Percentiles rank a stretch among this genome's conserved stretches.
These are phyloP conservation scores for Aphanomyces stellatus DNA, from an alignment of 352 stramenopile genomes.

Conservation along the genomic window DNA sequence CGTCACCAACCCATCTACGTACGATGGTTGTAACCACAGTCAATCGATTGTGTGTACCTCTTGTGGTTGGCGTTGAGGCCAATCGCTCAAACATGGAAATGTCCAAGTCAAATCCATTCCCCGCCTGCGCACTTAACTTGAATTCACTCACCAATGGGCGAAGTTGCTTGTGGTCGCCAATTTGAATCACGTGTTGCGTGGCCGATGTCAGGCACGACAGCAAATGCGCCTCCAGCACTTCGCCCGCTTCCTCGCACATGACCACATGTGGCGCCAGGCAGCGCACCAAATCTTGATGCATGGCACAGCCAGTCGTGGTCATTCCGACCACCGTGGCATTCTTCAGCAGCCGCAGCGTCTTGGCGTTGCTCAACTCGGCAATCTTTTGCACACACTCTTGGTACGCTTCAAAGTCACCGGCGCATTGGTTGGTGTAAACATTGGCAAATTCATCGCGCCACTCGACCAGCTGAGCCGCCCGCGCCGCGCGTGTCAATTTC, in stretches of 20 bases:
- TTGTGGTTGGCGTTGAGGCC: no score
- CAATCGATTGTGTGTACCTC: no score
- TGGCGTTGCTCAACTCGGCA: conserved; percentile 25
- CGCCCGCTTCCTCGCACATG: conserved; percentile 81
- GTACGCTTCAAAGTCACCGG: background rate
- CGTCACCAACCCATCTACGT: conserved; percentile 28
- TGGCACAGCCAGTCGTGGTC: conserved; percentile 74
- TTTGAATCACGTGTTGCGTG: conserved; percentile 78
- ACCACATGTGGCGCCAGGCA: conserved; percentile 54
- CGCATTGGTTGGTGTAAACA: background rate
- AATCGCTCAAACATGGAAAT: conserved; percentile 81
- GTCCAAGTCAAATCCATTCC: conserved; percentile 60
- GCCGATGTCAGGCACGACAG: conserved; percentile 44
- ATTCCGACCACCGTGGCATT: conserved; percentile 61
- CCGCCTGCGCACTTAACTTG: conserved; percentile 49
- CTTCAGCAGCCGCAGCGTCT: conserved; percentile 26
- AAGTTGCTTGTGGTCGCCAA: conserved; percentile 84
- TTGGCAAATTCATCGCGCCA: background rate
- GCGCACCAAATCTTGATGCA: conserved; percentile 53
- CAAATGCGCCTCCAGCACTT: conserved; percentile 73
- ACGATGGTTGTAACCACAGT: background rate
- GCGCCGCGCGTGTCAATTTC: background rate
- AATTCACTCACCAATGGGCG: conserved; percentile 66
- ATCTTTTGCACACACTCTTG: conserved; percentile 22
- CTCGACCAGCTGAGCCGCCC: background rate